phyloP scores from a whole-genome alignment of 805 yeast genomes.

The Yarrowia porcina region DNA sequence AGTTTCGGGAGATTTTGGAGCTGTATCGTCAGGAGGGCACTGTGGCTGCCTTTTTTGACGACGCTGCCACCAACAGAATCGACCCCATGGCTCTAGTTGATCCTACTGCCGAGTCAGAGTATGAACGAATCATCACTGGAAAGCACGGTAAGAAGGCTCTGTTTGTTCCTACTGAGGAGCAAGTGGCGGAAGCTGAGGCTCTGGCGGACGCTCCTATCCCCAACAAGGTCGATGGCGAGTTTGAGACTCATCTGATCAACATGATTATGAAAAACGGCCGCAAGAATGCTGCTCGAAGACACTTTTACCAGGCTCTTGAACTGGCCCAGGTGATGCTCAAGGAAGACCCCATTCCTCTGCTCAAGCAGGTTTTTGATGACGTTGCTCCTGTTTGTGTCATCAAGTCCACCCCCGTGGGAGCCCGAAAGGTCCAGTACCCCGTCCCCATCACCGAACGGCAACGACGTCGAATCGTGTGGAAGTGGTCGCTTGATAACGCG shows the following conservation, averaged over 20 bases:
- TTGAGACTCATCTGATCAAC: constrained; percentile 72
- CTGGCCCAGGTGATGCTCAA: constrained; percentile 69
- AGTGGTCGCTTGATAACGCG: constrained; percentile 86
- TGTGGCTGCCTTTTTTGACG: neutral
- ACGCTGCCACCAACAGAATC: neutral
- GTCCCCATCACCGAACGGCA: constrained; percentile 78
- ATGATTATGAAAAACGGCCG: constrained; percentile 91
- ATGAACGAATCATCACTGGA: constrained; percentile 8
- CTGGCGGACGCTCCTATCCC: constrained; percentile 58
- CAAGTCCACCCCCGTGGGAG: constrained; percentile 78
- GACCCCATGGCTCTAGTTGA: constrained; percentile 10
- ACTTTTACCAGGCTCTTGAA: constrained; percentile 73
- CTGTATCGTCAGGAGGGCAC: constrained; percentile 5
- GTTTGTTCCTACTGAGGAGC: constrained; percentile 55
- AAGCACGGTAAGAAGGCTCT: constrained; percentile 11
- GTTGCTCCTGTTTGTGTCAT: constrained; percentile 71
- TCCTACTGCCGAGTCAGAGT: constrained; percentile 7
- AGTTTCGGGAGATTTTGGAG: constrained; percentile 6
- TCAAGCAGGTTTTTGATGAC: constrained; percentile 70
- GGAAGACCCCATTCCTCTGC: constrained; percentile 72
- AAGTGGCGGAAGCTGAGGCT: constrained; percentile 53
- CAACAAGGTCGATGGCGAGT: constrained; percentile 54
- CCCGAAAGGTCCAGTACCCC: constrained; percentile 78
- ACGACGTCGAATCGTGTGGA: constrained; percentile 80
- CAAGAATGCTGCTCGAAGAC: constrained; percentile 73